Conservation (phyloP, 1,139 yeast genomes). For the Pichia sp. region DNA sequence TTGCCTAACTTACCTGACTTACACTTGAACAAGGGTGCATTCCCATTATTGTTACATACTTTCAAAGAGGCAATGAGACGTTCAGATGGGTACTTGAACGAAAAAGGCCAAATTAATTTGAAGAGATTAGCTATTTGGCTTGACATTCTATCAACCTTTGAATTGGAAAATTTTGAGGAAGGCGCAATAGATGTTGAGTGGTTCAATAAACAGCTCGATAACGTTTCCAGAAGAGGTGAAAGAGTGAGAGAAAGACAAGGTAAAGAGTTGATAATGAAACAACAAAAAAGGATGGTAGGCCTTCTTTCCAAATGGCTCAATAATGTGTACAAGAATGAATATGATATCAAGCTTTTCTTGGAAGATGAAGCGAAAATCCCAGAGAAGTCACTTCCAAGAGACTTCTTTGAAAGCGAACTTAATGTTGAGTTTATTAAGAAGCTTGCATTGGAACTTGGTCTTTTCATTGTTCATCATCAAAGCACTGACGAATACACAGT, state of each 20-base stretch:
- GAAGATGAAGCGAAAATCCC: constrained; percentile 44
- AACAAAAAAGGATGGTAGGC: constrained; percentile 62
- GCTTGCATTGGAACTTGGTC: constrained; percentile 60
- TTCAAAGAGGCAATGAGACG: constrained; percentile 73
- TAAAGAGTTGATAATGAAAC: constrained; percentile 57
- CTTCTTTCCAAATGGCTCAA: constrained; percentile 63
- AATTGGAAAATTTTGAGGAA: constrained; percentile 73
- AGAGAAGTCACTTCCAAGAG: constrained; percentile 39
- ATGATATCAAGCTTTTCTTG: constrained; percentile 21
- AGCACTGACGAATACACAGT: constrained; percentile 48
- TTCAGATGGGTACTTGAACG: constrained; percentile 80
- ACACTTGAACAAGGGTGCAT: constrained; percentile 91
- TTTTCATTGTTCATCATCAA: constrained; percentile 55
- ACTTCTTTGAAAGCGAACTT: constrained; percentile 36
- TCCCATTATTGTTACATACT: constrained; percentile 80
- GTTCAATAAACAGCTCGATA: constrained; percentile 81
- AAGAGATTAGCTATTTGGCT: constrained; percentile 70
- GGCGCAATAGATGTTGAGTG: constrained; percentile 83
- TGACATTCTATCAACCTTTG: constrained; percentile 59
- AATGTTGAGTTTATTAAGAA: constrained; percentile 54
- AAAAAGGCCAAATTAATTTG: constrained; percentile 73
- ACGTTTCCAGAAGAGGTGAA: constrained; percentile 68
- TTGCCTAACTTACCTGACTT: constrained; percentile 95
- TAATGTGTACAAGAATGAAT: constrained; percentile 32
- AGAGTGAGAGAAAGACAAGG: constrained; percentile 62